Percentiles rank a stretch among this genome's conserved stretches.
Conservation (phyloP, 192 early-diverging fungal genomes). For the Podila horticola region DNA sequence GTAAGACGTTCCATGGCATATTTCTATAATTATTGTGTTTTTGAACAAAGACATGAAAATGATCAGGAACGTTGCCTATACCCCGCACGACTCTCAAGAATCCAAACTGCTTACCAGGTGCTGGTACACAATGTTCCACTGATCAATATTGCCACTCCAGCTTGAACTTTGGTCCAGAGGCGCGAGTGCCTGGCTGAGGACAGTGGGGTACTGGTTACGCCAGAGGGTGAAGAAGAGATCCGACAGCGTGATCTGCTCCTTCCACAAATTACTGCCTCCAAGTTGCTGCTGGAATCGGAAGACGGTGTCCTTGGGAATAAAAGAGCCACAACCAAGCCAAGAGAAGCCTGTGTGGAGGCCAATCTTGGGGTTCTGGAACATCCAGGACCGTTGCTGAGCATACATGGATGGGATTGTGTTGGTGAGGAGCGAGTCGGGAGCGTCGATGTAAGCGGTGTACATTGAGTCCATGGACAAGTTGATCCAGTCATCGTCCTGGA, state of each 20-base stretch:
- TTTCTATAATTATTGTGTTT: constrained; percentile 4
- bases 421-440: constrained; percentile 59
- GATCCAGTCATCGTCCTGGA: constrained; percentile 68
- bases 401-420: constrained; percentile 59
- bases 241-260: constrained; percentile 56
- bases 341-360: constrained; percentile 60
- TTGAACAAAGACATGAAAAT: too few species aligned
- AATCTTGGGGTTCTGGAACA: constrained; percentile 57
- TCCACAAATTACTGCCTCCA: constrained; percentile 58
- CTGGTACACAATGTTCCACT: constrained; percentile 59
- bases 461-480: constrained; percentile 62
- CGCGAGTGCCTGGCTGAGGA: constrained; percentile 43
- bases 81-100: background rate
- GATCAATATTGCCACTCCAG: constrained; percentile 57
- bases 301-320: constrained; percentile 56
- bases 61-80: background rate
- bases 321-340: constrained; percentile 56
- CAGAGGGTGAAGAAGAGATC: constrained; percentile 63
- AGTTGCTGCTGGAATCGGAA: constrained; percentile 61
- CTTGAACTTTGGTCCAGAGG: constrained; percentile 49
- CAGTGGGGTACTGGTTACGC: constrained; percentile 60
- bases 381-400: constrained; percentile 59
- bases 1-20: constrained; percentile 36
- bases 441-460: constrained; percentile 60
- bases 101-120: constrained; percentile 43